Percentiles rank a stretch among this genome's conserved stretches.
Evolutionary conservation across 768 basidiomycete genomes (phyloP).

Genomic region (Myochromella boudieri): DNA sequence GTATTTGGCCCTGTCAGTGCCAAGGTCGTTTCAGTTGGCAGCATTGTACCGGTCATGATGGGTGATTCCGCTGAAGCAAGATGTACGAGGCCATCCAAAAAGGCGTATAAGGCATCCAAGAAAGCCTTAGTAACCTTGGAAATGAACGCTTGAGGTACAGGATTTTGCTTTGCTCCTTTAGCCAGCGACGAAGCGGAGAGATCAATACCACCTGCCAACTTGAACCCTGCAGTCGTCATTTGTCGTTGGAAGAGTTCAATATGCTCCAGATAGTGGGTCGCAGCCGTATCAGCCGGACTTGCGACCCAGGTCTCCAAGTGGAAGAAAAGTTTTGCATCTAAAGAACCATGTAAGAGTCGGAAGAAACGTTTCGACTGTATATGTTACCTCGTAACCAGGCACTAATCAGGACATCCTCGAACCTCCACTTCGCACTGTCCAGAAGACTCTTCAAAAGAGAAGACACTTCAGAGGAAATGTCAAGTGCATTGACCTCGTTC

Average conservation of each 20-base stretch:
- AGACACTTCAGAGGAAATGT: slow-evolving; percentile 75
- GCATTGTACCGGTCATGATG: slow-evolving; percentile 38
- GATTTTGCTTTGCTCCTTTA: slow-evolving; percentile 57
- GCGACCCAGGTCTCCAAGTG: slow-evolving; percentile 84
- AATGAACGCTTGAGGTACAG: slow-evolving; percentile 62
- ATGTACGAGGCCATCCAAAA: slow-evolving; percentile 82
- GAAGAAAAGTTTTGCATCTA: slow-evolving; percentile 84
- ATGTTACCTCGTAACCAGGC: slow-evolving; percentile 83
- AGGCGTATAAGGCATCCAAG: slow-evolving; percentile 79
- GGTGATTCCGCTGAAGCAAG: slow-evolving; percentile 74
- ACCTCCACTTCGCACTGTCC: slow-evolving; percentile 85
- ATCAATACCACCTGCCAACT: slow-evolving; percentile 78
- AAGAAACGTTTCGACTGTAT: neutral
- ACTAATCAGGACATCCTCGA: slow-evolving; percentile 75
- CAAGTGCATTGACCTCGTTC: slow-evolving; percentile 76
- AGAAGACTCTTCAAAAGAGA: slow-evolving; percentile 69
- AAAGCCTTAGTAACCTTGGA: slow-evolving; percentile 82
- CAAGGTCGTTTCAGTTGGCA: slow-evolving; percentile 26
- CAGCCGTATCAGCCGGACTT: slow-evolving; percentile 58
- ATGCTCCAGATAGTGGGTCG: slow-evolving; percentile 74
- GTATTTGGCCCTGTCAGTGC: slow-evolving; percentile 42
- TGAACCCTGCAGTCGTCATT: slow-evolving; percentile 72
- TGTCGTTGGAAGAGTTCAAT: slow-evolving; percentile 83
- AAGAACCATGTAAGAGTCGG: slow-evolving; percentile 1
- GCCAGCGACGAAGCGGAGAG: slow-evolving; percentile 46